Evolutionary conservation across 2,329 filamentous ascomycete genomes (phyloP).

Genomic region (Botrytis pseudocinerea): DNA sequence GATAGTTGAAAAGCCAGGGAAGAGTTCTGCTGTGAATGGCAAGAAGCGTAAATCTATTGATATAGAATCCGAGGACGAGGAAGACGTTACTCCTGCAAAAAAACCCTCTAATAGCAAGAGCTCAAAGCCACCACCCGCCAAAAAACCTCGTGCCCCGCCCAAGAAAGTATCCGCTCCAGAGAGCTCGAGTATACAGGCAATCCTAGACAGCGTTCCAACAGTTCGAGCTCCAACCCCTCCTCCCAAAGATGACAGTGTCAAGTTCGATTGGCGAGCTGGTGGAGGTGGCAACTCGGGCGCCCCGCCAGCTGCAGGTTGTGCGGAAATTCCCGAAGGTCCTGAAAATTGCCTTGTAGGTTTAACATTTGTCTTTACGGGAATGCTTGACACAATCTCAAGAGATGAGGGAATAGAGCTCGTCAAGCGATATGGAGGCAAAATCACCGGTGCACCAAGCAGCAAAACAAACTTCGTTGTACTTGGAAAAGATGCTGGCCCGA

Average conservation of each 20-base stretch:
- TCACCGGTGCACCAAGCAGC: conserved; percentile 79
- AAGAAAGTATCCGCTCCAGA: conserved; percentile 69
- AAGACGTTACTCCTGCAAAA: conserved; percentile 55
- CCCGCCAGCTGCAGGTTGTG: conserved; percentile 61
- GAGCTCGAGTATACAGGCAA: conserved; percentile 73
- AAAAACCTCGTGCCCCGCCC: conserved; percentile 40
- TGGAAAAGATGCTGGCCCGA: conserved; percentile 87
- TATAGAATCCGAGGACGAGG: conserved; percentile 56
- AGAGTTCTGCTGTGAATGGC: conserved; percentile 37
- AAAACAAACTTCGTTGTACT: conserved; percentile 95
- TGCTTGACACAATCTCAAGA: conserved; percentile 76
- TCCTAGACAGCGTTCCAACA: conserved; percentile 83
- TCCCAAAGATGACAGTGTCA: conserved; percentile 64
- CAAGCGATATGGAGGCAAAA: conserved; percentile 92
- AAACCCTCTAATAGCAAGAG: conserved; percentile 47
- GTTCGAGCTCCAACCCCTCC: conserved; percentile 84
- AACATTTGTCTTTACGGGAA: conserved; percentile 92
- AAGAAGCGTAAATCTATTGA: conserved; percentile 62
- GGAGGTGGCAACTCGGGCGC: conserved; percentile 61
- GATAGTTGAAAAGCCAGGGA: conserved; percentile 35
- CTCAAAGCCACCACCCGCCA: conserved; percentile 39
- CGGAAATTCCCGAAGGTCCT: conserved; percentile 76
- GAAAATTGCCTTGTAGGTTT: conserved; percentile 89
- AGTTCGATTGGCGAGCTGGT: conserved; percentile 77
- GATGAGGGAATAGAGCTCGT: conserved; percentile 84